Base-by-base conservation (phyloP, 1,139 yeast species). In the Meyerozyma guilliermondii region DNA sequence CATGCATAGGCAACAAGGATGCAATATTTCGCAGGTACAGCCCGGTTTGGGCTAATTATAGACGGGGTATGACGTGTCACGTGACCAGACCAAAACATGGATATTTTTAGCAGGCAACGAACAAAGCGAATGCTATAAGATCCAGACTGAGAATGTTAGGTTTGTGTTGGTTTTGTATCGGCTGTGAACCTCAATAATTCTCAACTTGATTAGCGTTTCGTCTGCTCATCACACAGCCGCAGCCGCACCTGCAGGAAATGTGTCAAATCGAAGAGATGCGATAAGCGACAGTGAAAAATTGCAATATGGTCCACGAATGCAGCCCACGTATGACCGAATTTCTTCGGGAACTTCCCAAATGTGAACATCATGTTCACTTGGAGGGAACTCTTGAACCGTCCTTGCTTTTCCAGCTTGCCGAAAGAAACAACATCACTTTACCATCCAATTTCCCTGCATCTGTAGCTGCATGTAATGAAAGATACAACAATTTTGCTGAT, bases 371-470 rank as follows among this genome's bases (percentile, higher is more conserved):
- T 55, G 78, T 85, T 43, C 94, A 85, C 60, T 62, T 85, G 41
- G 94, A 85, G 66, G 95, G 95, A 30, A 85, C 94, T 28, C 62
- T 86, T 44, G 87, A 83, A 50, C 94, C 94, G 10, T 76, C 76
- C 37, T 68, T 85, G 31, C 65, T 86, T 45, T 83, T 84, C 62
- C 76, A 79, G 45, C 66, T 86, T 43, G 88, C 92, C 1, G 54
- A 66, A 50, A 73, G 83, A 62, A 79, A 81, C 56, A 58, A 58
- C 37, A 71, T 84, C 43, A 45, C 58, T 9, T 65, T 86, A 34
- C 94, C 95, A 17, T 71, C 58, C 1, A 64, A 62, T 26, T 83
- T 82, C 61, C 92, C 92, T 23, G 61, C 65, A 38, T 55, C 74
- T 3, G 68, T 72, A 4, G 79, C 70, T 49, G 80, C 68, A 30